phyloP scores from a whole-genome alignment of 495 filamentous ascomycete species.

The Penicillium canescens region DNA sequence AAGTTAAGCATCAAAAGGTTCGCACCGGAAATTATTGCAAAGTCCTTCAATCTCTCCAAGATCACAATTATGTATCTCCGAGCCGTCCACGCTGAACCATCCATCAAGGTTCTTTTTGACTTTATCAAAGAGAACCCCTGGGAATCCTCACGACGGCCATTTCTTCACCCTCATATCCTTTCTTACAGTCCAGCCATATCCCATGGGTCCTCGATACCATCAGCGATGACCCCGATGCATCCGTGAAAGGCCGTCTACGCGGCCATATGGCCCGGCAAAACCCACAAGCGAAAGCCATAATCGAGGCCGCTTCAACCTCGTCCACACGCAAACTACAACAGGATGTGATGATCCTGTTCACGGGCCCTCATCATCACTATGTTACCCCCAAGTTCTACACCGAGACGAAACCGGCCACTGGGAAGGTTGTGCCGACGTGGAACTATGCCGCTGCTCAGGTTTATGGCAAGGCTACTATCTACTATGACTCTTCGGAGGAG shows the following conservation, averaged over 20 bases:
- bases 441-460: constrained; percentile 55
- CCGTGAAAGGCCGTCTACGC: constrained; percentile 41
- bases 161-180: constrained; percentile 38
- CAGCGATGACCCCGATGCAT: constrained; percentile 21
- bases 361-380: constrained; percentile 46
- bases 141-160: constrained; percentile 59
- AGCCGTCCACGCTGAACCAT: constrained; percentile 44
- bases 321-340: constrained; percentile 13
- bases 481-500: constrained; percentile 34
- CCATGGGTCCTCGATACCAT: constrained; percentile 51
- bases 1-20: too few relatives aligned
- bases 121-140: constrained; percentile 54
- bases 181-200: constrained; percentile 57
- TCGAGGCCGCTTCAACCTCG: constrained; percentile 27
- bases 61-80: constrained; percentile 48
- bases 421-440: constrained; percentile 61
- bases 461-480: constrained; percentile 49
- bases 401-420: constrained; percentile 54
- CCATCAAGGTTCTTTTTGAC: constrained; percentile 38
- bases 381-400: constrained; percentile 59
- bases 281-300: constrained; percentile 54
- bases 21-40: too few relatives aligned
- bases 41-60: too few relatives aligned
- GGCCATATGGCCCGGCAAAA: constrained; percentile 57
- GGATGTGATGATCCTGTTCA: constrained; percentile 52